A percentile compares a stretch with the other conserved stretches of the same genome.
Evolutionary conservation across 192 early-diverging fungal species (phyloP).

Genomic region (Entomortierella lignicola): DNA sequence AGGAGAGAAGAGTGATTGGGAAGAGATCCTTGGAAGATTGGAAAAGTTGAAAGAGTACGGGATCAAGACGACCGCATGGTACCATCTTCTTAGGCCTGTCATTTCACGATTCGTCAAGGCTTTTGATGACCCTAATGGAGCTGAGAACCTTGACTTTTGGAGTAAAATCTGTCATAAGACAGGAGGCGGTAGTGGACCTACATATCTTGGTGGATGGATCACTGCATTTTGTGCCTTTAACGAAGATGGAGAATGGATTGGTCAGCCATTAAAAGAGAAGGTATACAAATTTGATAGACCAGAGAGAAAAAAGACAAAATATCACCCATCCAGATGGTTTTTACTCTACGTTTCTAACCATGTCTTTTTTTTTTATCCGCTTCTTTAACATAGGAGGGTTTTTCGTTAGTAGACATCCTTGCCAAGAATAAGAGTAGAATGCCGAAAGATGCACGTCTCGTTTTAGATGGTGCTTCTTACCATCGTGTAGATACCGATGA

Average conservation of each 20-base stretch:
- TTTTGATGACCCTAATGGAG: conserved; percentile 7
- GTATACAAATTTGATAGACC: too few relatives aligned
- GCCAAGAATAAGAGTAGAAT: too few relatives aligned
- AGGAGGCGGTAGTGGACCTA: conserved; percentile 5
- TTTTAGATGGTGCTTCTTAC: too few relatives aligned
- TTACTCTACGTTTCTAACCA: too few relatives aligned
- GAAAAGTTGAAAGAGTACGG: conserved; percentile 22
- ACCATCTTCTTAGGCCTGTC: conserved; percentile 11
- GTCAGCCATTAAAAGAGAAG: not conserved
- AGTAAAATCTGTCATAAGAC: not conserved
- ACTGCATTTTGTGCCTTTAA: conserved; percentile 18
- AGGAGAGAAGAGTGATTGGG: conserved; percentile 21
- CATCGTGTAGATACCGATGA: too few relatives aligned
- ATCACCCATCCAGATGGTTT: too few relatives aligned
- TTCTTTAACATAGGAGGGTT: too few relatives aligned
- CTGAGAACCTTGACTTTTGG: conserved; percentile 6
- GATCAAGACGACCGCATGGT: conserved; percentile 8
- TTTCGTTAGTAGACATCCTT: too few relatives aligned
- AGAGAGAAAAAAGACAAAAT: too few relatives aligned
- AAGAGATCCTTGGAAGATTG: conserved; percentile 8
- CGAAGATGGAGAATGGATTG: conserved; percentile 9
- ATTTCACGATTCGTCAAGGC: conserved; percentile 19
- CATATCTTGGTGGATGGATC: conserved; percentile 19
- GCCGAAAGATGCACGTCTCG: too few relatives aligned
- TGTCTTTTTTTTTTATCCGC: too few relatives aligned